These are phyloP conservation scores for Cystodermella granulosa DNA, from an alignment of 1,284 basidiomycete species.

Conservation along the genomic window DNA sequence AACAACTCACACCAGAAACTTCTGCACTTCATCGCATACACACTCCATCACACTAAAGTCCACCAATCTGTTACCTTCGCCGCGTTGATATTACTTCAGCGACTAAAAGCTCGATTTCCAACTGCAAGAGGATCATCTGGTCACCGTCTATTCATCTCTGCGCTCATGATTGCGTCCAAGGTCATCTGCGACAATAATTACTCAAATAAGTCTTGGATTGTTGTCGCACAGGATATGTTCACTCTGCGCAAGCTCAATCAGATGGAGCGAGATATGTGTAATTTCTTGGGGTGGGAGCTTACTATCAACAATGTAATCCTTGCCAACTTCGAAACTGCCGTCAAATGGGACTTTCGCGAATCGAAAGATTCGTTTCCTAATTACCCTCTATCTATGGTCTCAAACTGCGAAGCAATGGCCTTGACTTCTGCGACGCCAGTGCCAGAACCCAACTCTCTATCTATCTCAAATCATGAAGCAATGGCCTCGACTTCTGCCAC, in stretches of 20 bases:
- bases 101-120: conserved; percentile 86
- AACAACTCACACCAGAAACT: conserved; percentile 61
- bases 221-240: conserved; percentile 91
- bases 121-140: conserved; percentile 88
- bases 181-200: conserved; percentile 95
- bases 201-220: conserved; percentile 92
- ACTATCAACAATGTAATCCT: conserved; percentile 69
- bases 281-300: conserved; percentile 87
- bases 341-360: conserved; percentile 60
- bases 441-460: conserved; percentile 51
- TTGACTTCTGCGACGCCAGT: conserved; percentile 44
- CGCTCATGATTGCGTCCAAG: conserved; percentile 90
- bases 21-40: conserved; percentile 83
- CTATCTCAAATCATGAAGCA: conserved; percentile 50
- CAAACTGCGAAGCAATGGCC: conserved; percentile 45
- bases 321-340: conserved; percentile 57
- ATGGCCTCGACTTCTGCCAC: conserved; percentile 43
- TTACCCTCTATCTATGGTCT: conserved; percentile 55
- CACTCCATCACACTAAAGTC: conserved; percentile 82
- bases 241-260: conserved; percentile 88
- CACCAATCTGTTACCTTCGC: conserved; percentile 80
- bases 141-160: conserved; percentile 86
- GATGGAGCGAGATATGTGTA: conserved; percentile 94
- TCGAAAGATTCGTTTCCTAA: conserved; percentile 50
- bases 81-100: conserved; percentile 77